phyloP scores from a whole-genome alignment of 768 basidiomycete species.

The Calvatia gigantea region DNA sequence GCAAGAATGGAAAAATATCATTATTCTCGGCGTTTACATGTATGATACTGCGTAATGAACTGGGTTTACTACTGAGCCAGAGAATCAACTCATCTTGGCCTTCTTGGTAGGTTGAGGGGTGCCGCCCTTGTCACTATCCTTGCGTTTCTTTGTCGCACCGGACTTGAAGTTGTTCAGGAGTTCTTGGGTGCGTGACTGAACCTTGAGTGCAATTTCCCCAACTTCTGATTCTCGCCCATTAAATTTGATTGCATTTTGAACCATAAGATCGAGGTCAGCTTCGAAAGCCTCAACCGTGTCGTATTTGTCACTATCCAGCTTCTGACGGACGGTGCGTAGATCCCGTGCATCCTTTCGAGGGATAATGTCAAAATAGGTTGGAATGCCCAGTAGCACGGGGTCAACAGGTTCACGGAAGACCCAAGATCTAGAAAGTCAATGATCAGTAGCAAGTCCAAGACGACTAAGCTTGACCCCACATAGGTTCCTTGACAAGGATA shows the following conservation, averaged over 20 bases:
- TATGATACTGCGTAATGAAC: conserved; percentile 3
- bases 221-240: conserved; percentile 82
- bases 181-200: conserved; percentile 52
- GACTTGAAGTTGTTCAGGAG: conserved; percentile 46
- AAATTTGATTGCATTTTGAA: conserved; percentile 84
- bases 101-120: conserved; percentile 69
- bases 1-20: background rate
- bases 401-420: conserved; percentile 88
- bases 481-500: conserved; percentile 61
- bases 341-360: conserved; percentile 85
- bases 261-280: conserved; percentile 85
- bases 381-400: conserved; percentile 76
- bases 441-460: conserved; percentile 3
- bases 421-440: conserved; percentile 50
- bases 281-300: conserved; percentile 74
- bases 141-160: conserved; percentile 62
- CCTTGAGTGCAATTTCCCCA: conserved; percentile 51
- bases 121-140: conserved; percentile 63
- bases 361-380: conserved; percentile 85
- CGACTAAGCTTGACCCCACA: conserved; percentile 39
- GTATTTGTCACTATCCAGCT: conserved; percentile 82
- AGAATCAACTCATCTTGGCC: conserved; percentile 50
- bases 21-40: background rate
- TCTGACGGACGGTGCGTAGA: conserved; percentile 74
- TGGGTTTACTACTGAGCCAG: background rate